Evolutionary conservation across 1,284 basidiomycete species (phyloP), one percentile per base, ranked within the genome.

Genomic region (Cryptococcus neoformans): DNA sequence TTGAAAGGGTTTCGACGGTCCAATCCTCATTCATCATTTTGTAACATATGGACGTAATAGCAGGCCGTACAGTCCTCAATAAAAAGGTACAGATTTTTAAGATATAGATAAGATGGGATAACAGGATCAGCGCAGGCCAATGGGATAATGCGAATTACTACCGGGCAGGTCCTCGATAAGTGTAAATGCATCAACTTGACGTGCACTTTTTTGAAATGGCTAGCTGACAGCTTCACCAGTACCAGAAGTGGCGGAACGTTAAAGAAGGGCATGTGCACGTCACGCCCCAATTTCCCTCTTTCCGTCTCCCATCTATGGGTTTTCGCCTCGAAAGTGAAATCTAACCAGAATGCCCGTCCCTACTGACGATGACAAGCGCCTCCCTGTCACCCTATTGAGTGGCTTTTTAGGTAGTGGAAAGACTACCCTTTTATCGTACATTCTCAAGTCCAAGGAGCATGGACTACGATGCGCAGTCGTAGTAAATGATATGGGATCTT

Each of bases 331-430:
- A 41, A 41, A 41, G 16, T 12, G 16, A 12, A 41, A 16, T 41
- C 4, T 11, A 41, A 34, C 11, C 44, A 60, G 16, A 21, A 66
- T 66, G 64, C 62, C 65, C 21, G 58, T 65, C 3, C 45, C 53
- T 40, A 51, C 44, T 5, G 39, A 40, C 4, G 60, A 57, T 50
- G 67, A 69, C 51, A 53, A 60, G 4, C 60, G 74, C 6, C 70
- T 81, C 1, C 80, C 80, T 5, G 80, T 81, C 17, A 81, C 80
- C 6, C 72, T 81, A 7, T 65, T 80, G 4, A 73, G 69, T 35
- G 80, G 80, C 4, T 81, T 81, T 67, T 62, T 81, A 34, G 80
- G 80, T 0, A 66, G 70, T 3, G 80, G 80, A n/a, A 81, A 81
- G 67, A 81, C 79, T 8, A 80, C 79, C 3, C 63, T 81, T 14